These are phyloP conservation scores for Infundibulicybe gibba DNA, from an alignment of 768 basidiomycete genomes.

Conservation along the genomic window DNA sequence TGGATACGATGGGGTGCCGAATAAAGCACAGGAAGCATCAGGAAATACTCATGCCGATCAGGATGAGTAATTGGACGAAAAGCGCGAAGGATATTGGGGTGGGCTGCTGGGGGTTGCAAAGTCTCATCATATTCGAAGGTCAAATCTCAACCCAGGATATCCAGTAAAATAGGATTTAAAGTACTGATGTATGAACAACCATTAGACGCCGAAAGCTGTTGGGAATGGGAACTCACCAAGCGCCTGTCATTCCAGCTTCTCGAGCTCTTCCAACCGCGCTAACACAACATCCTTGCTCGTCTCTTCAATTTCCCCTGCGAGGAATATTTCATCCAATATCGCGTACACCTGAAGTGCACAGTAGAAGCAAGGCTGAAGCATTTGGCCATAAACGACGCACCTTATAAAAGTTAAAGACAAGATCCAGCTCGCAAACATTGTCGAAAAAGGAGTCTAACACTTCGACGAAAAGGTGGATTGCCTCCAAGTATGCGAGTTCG, in stretches of 20 bases:
- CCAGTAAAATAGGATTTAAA: no score
- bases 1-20: no score
- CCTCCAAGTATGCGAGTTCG: conserved; percentile 94
- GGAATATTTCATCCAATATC: conserved; percentile 96
- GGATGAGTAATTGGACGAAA: no score
- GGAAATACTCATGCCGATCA: no score
- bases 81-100: no score
- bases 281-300: conserved; percentile 97
- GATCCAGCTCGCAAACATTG: conserved; percentile 96
- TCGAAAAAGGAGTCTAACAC: conserved; percentile 97
- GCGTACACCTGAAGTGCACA: conserved; percentile 75
- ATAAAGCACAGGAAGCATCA: no score
- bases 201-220: no score
- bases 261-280: conserved; percentile 84
- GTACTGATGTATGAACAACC: no score
- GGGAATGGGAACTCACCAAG: no score
- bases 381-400: conserved; percentile 28
- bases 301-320: conserved; percentile 98
- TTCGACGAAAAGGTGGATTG: conserved; percentile 97
- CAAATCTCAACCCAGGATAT: no score
- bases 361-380: not conserved
- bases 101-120: no score
- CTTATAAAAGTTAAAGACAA: conserved; percentile 99
- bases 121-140: no score
- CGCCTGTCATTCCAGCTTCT: conserved; percentile 73